Base-by-base conservation (phyloP, 495 filamentous ascomycete genomes). In the Neurospora pannonica region DNA sequence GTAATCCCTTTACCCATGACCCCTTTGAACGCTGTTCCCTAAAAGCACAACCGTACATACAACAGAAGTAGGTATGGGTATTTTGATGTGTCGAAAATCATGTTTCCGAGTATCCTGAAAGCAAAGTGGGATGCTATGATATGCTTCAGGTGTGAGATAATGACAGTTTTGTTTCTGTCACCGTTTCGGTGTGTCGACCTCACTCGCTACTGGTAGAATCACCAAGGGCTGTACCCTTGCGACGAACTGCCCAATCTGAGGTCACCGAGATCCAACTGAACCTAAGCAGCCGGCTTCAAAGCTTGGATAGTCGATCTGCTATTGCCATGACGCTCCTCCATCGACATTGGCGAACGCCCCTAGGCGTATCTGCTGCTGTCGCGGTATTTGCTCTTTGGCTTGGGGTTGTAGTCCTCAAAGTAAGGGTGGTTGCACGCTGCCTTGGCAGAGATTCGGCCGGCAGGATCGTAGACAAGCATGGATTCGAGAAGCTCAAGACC, bases 381-480 rank as follows among this genome's bases (percentile, higher is more conserved):
- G 74, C 84, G 80, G 5, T 84, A 83, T 36, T 67, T 67, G 54
- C 54, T 67, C 60, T 74, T 79, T 62, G 81, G 81, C 19, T 81
- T 76, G 10, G 81, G 77, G 48, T 80, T 79, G 69, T 89, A 91
- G 73, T 93, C 88, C 71, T 92, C 89, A 83, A 99, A 98, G 84
- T 98, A 99, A 10, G 94, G 93, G 82, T 98, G 96, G 76, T 88
- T 86, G 81, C 93, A 93, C 7, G 97, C 93, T 84, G 97, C 94
- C 86, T 99, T 99, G 69, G 96, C 96, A 4, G 94, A 97, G 71
- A 99, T 94, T 72, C 96, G 92, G 39, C 92, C 90, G 36, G 96
- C 93, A 17, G 96, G 96, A 82, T 99, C 97, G 79, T 96, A 99
- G 42, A 97, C 92, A 62, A 99, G 90, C 84, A 99, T 89, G 79